Base-by-base conservation (phyloP, 495 filamentous ascomycete species). In the Platismatia glauca region DNA sequence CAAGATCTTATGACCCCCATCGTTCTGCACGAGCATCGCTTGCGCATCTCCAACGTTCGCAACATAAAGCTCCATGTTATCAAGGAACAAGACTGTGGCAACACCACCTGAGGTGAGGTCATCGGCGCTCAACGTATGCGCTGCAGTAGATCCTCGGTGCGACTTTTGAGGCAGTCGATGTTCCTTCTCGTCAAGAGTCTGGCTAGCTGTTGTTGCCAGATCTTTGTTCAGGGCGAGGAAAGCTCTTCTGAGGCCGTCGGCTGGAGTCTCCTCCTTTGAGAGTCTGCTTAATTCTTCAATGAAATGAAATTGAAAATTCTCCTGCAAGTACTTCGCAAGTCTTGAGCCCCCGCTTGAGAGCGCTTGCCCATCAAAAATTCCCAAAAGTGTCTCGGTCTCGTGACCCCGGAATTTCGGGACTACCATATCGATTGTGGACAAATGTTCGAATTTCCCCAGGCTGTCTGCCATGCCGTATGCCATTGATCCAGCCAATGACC, bases 391-490 rank as follows among this genome's bases (percentile, higher is more conserved):
- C 71, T 97, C 91, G 58, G 89, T 86, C 64, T 96, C 90, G 56
- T 88, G 88, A n/a, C 89, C 91, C 69, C 90, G 89, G 71, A 97
- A 89, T 31, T 89, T 85, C 2, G 95, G 95, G 37, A 97, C 89
- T 46, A 97, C 91, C 78, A 99, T 88, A 74, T 99, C 94, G 52
- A 97, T 89, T n/a, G 91, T 96, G 13, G 95, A 97, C 9, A 99
- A 73, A 72, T 99, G 94, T 69, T 97, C 91, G 68, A 90, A 91
- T 66, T 82, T 87, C 20, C 94, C 94, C 4, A 99, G 78, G n/a
- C 87, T 91, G 74, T 99, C 94, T 43, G 94, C 93, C 95, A 99
- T 97, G 50, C 94, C 94, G 71, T 97, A 99, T 5, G 89, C 84
- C 76, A 99, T 83, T 6, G 78, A 79, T 22, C 95, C 92, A 56